These are phyloP conservation scores for Citrus glauca DNA, from an alignment of 345 rosid species.

Conservation along the genomic window DNA sequence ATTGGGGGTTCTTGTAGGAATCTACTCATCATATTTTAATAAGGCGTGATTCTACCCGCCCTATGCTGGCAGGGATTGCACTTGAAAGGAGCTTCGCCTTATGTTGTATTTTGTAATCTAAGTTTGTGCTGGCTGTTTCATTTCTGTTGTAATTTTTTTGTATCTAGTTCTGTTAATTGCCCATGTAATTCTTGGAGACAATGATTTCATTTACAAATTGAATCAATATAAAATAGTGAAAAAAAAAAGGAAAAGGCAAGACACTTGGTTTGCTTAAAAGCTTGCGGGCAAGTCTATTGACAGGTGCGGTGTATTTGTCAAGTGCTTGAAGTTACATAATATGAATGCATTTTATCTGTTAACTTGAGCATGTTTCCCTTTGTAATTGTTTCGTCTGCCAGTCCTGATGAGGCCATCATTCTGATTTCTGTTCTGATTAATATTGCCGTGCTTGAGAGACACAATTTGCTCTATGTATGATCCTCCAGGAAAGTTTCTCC, in stretches of 20 bases:
- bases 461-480: constrained; percentile 58
- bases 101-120: background rate
- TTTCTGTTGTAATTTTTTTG: too few relatives aligned
- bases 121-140: background rate
- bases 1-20: background rate
- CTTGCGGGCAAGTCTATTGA: background rate
- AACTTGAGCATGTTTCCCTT: constrained; percentile 20
- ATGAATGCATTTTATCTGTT: background rate
- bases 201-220: background rate
- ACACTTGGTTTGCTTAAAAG: background rate
- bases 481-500: constrained; percentile 59
- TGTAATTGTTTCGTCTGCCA: constrained; percentile 17
- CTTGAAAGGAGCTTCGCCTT: background rate
- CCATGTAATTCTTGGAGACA: background rate
- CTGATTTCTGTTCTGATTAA: constrained; percentile 7
- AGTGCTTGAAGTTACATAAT: background rate
- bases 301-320: background rate
- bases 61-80: background rate
- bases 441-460: constrained; percentile 57
- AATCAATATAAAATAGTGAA: background rate
- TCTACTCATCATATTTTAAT: background rate
- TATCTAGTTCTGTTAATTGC: background rate
- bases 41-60: background rate
- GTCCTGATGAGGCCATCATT: background rate
- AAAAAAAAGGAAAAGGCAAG: background rate